Base-by-base conservation (phyloP, 768 basidiomycete species). In the Agrocybe pediades region DNA sequence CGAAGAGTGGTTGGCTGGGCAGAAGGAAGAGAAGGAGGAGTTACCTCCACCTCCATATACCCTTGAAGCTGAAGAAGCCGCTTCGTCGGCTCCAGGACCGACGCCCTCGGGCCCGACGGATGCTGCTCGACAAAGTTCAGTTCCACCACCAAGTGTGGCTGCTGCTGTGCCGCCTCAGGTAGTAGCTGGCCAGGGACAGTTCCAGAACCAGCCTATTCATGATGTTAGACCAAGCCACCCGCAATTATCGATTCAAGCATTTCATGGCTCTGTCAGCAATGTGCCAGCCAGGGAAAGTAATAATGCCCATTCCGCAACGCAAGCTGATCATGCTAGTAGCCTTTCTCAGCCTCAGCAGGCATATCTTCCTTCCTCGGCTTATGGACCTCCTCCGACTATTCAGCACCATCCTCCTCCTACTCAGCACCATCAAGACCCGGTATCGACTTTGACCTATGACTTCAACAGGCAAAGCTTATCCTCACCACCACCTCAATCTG, bases 41-140 rank as follows among this genome's bases (percentile, higher is more conserved):
- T 68, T 68, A 2, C 86, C 88, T 0, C 88, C 90, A 1, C 87
- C 87, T 9, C 87, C 88, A 17, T 90, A 91, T 61, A 77, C 81
- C 15, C 71, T 85, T 19, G 78, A 86, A 53, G 83, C 65, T 41
- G 74, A 72, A 2, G 75, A 71, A 24, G 47, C 9, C 25, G 20
- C 5, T 15, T 20, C 42, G 33, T 36, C 33, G 5, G 33, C 3
- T 4, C 33, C 33, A 36, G 33, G 13, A 36, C 33, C 33, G 11
- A 6, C 33, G 33, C 33, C 33, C 11, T 4, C 11, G 3, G 33
- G 13, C n/a, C n/a, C n/a, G n/a, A n/a, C n/a, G 13, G 33, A 4
- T 36, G 33, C 13, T 36, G 33, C 33, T n/a, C 13, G 33, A 13
- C 33, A n/a, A 36, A 13, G 33, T 36, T 36, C 33, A n/a, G n/a